phyloP scores from a whole-genome alignment of 495 filamentous ascomycete genomes.

The Articulospora tetracladia region DNA sequence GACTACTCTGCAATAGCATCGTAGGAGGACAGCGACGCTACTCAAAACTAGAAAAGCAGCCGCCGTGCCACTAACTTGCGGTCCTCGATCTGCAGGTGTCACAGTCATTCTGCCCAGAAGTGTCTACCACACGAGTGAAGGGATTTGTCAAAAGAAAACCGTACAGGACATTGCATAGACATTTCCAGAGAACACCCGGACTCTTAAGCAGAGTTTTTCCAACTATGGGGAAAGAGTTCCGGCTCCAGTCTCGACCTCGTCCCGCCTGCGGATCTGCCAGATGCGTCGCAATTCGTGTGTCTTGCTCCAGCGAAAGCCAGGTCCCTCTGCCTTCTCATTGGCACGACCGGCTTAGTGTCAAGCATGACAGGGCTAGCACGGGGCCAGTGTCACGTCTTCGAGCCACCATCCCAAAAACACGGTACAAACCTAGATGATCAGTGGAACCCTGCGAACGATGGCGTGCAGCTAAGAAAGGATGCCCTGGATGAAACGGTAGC shows the following conservation, averaged over 20 bases:
- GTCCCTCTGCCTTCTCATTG: neutral
- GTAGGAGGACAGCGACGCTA: conserved; percentile 30
- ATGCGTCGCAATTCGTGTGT: neutral
- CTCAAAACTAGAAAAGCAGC: conserved; percentile 30
- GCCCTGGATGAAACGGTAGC: neutral
- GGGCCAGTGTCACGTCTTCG: neutral
- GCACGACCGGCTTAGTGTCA: neutral
- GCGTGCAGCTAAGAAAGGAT: neutral
- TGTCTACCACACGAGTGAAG: neutral
- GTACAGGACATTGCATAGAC: neutral
- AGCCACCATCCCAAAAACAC: neutral
- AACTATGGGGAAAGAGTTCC: neutral
- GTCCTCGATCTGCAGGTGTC: conserved; percentile 13
- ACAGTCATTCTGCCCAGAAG: conserved; percentile 13
- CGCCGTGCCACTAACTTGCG: conserved; percentile 18
- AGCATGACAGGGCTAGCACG: too few species aligned
- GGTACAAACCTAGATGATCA: neutral
- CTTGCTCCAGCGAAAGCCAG: neutral
- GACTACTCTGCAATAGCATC: conserved; percentile 35
- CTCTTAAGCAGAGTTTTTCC: neutral
- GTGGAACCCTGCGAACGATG: neutral
- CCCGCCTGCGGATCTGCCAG: neutral
- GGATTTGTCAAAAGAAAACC: neutral
- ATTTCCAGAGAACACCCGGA: neutral
- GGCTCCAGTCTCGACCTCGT: neutral